Conservation (phyloP, 345 rosid genomes). For the Populus deltoides region DNA sequence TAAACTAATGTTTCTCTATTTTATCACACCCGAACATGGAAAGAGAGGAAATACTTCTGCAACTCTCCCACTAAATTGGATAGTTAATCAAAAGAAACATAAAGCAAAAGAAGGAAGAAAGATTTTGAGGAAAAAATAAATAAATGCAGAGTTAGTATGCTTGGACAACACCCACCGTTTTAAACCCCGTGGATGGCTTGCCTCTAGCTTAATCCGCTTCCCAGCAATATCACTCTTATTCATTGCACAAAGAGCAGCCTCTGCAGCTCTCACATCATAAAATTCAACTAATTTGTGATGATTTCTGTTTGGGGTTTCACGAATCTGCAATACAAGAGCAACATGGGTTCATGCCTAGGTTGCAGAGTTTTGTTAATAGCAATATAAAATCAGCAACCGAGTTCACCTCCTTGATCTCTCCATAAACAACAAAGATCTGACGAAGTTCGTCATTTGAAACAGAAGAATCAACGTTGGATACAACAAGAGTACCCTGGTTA, state of each 20-base stretch:
- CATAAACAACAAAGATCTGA: constrained; percentile 48
- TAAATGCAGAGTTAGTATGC: neutral
- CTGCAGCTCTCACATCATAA: constrained; percentile 84
- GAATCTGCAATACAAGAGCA: constrained; percentile 50
- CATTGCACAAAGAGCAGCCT: constrained; percentile 63
- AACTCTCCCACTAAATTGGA: neutral
- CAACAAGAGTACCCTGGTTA: constrained; percentile 56
- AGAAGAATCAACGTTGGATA: constrained; percentile 58
- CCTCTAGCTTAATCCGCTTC: constrained; percentile 67
- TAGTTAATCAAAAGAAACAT: neutral
- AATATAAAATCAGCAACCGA: neutral
- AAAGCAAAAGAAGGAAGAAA: neutral
- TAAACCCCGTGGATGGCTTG: constrained; percentile 47
- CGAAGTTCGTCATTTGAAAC: constrained; percentile 58
- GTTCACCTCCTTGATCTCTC: constrained; percentile 68
- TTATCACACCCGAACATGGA: neutral
- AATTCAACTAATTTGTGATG: constrained; percentile 65
- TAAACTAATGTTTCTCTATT: neutral
- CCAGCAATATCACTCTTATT: constrained; percentile 67
- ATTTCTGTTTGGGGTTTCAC: constrained; percentile 51
- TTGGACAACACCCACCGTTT: constrained; percentile 34
- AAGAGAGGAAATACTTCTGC: neutral
- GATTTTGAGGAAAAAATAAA: neutral
- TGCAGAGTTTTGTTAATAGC: neutral
- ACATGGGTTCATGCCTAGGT: neutral